phyloP scores from a whole-genome alignment of 78 protist species.

The Dictyostelium capitatum region DNA sequence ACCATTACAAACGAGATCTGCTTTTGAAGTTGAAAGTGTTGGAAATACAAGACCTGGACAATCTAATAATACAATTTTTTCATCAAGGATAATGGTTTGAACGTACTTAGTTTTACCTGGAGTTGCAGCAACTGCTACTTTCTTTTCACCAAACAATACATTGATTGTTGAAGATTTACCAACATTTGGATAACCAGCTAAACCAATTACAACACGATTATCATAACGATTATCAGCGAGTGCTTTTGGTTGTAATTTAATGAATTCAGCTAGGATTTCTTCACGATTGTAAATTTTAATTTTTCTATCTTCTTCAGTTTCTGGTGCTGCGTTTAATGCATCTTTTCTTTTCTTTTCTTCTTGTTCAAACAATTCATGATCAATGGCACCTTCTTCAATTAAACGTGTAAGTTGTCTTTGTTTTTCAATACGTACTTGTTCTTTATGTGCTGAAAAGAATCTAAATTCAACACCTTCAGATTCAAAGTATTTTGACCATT shows the following conservation, averaged over 20 bases:
- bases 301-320: conserved; percentile 25
- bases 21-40: conserved; percentile 88
- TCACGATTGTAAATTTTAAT: conserved; percentile 62
- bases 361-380: conserved; percentile 85
- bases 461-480: conserved; percentile 56
- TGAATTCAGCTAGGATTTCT: conserved; percentile 49
- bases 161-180: conserved; percentile 98
- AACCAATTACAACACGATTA: conserved; percentile 83
- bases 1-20: conserved; percentile 95
- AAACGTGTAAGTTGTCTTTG: conserved; percentile 92
- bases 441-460: conserved; percentile 88
- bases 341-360: background rate
- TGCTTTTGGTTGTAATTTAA: conserved; percentile 38
- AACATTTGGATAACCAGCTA: conserved; percentile 99
- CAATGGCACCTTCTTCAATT: conserved; percentile 98
- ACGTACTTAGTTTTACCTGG: conserved; percentile 99
- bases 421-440: conserved; percentile 81
- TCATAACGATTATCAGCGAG: conserved; percentile 40
- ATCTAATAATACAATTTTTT: conserved; percentile 91
- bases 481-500: conserved; percentile 90
- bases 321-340: background rate
- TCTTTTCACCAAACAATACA: conserved; percentile 92
- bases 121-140: conserved; percentile 94
- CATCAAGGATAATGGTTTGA: conserved; percentile 94
- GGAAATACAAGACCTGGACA: conserved; percentile 99